Conservation (phyloP, 257 asterid genomes). For the Prunella vulgaris region DNA sequence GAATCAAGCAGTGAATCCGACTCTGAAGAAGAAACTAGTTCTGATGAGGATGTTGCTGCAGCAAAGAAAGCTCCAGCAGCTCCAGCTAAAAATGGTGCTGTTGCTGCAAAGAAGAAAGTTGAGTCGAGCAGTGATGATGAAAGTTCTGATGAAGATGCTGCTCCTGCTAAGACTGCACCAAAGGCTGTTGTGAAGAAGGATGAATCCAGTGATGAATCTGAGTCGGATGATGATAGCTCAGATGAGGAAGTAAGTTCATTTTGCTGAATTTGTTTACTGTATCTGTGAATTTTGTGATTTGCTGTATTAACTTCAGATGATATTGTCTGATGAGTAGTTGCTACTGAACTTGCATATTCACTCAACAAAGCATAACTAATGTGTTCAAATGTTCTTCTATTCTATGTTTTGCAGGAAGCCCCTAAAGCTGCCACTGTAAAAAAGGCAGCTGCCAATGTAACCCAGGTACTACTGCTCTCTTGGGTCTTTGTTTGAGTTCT, state of each 20-base stretch:
- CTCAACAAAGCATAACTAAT: not conserved
- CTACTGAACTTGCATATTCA: not conserved
- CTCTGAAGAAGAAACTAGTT: constrained; percentile 30
- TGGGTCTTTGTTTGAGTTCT: not conserved
- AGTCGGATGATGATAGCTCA: constrained; percentile 30
- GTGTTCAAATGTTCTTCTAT: not conserved
- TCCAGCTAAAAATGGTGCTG: constrained; percentile 16
- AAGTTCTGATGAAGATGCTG: constrained; percentile 24
- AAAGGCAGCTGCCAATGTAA: constrained; percentile 2
- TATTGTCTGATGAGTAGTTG: not conserved
- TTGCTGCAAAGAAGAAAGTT: constrained; percentile 27
- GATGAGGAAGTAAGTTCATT: constrained; percentile 28
- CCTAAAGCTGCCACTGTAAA: constrained; percentile 26
- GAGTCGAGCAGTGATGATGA: constrained; percentile 16
- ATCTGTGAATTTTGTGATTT: not conserved
- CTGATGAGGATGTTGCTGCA: constrained; percentile 36
- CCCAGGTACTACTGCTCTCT: constrained; percentile 12
- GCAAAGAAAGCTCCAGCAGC: constrained; percentile 28
- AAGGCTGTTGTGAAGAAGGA: constrained; percentile 15
- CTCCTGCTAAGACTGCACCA: not conserved
- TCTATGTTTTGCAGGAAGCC: constrained; percentile 1
- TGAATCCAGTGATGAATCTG: constrained; percentile 25
- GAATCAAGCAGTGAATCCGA: constrained; percentile 7
- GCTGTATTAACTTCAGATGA: not conserved
- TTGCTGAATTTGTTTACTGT: not conserved